Base-by-base conservation (phyloP, 495 filamentous ascomycete species). In the Lichina pygmaea region DNA sequence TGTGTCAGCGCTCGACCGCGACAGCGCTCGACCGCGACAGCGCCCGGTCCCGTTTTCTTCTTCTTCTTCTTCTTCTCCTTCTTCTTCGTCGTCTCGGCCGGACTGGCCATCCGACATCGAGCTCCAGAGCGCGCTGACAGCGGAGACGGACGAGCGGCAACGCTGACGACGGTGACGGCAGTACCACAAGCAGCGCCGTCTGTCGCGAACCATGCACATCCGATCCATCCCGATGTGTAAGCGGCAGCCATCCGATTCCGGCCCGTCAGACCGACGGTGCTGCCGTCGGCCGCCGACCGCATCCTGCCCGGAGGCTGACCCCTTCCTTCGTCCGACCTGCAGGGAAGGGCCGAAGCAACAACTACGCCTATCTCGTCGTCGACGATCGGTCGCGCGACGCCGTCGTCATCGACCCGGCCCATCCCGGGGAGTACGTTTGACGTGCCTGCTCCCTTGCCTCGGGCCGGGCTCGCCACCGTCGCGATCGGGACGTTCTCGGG, bases 161-260 rank as follows among this genome's bases (percentile, higher is more conserved):
- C 12, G 36, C 11, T 30, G n/a, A 37, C 7, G 2, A 13, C 5
- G 5, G 32, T 15, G 36, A 41, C 34, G 34, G 16, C 12, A 24
- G 38, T 40, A 40, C 10, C 13, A 33, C 8, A 9, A 38, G 48
- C 46, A 47, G 53, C 47, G 17, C 43, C 48, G 42, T 7, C 39
- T 33, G 15, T 57, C 53, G 9, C 59, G 64, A 57, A 58, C 65
- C 51, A 97, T 97, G 89, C 85, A 94, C 76, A 78, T 97, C 60
- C 73, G 85, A 58, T 84, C 83, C 46, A 93, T 97, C 64, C 89
- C 89, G 34, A 97, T 95, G 89, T 95, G 86, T 93, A 74, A 55
- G 12, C 36, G 46, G 34, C 6, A 13, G 37, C 13, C 12, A 45
- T 34, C 38, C 24, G 24, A 2, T 24, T 4, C 24, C 24, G 2